Evolutionary conservation across 2,329 filamentous ascomycete genomes (phyloP).

Genomic region (Cladosporium sp.): DNA sequence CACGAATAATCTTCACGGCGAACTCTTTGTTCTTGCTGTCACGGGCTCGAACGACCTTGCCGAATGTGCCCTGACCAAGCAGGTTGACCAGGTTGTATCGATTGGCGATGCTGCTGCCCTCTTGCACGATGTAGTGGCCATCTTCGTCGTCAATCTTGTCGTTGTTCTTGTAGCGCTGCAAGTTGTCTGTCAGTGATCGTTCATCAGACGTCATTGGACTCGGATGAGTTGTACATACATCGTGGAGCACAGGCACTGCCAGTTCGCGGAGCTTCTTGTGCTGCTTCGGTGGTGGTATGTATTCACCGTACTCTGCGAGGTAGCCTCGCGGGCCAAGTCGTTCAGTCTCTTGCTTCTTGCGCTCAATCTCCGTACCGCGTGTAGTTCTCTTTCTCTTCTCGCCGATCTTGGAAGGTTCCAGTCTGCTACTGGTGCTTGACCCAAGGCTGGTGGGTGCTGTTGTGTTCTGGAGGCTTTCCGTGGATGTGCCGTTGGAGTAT

Average conservation of each 20-base stretch:
- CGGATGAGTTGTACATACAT: slow-evolving; percentile 51
- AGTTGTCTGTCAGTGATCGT: background rate
- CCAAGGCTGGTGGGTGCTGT: slow-evolving; percentile 79
- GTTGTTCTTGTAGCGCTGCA: slow-evolving; percentile 35
- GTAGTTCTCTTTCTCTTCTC: slow-evolving; percentile 89
- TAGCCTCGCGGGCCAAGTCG: slow-evolving; percentile 34
- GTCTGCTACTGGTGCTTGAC: slow-evolving; percentile 65
- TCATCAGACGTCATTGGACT: background rate
- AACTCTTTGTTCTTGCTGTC: slow-evolving; percentile 81
- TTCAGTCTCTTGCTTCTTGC: slow-evolving; percentile 36
- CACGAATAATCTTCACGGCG: slow-evolving; percentile 97
- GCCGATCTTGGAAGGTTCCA: slow-evolving; percentile 67
- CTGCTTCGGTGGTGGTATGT: slow-evolving; percentile 83
- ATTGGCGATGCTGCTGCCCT: slow-evolving; percentile 81
- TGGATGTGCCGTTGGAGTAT: slow-evolving; percentile 66
- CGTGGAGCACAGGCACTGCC: slow-evolving; percentile 59
- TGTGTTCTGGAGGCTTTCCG: slow-evolving; percentile 63
- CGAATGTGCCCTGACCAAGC: slow-evolving; percentile 95
- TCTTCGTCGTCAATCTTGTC: slow-evolving; percentile 93
- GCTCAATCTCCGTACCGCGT: slow-evolving; percentile 32
- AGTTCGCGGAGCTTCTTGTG: slow-evolving; percentile 79
- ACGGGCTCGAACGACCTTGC: slow-evolving; percentile 92
- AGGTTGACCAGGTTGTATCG: slow-evolving; percentile 88
- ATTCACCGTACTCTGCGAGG: slow-evolving; percentile 57
- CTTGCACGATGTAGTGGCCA: slow-evolving; percentile 92